Percentiles rank a stretch among this genome's conserved stretches.
Evolutionary conservation across 1,139 yeast species (phyloP).

Genomic region (Torulaspora pretoriensis): DNA sequence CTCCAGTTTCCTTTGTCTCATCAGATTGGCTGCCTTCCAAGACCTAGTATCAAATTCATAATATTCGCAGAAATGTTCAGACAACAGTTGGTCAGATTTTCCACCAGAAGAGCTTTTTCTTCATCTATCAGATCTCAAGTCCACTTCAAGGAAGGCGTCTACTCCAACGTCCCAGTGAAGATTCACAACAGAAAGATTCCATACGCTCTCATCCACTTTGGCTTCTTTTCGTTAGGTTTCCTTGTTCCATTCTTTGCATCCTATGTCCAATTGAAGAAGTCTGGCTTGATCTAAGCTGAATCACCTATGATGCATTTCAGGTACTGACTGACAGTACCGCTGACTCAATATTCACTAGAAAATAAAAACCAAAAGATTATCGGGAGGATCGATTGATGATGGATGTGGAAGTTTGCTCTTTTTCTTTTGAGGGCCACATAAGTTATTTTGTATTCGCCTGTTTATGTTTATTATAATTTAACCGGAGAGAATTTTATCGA

Average conservation of each 20-base stretch:
- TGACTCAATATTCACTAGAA: constrained; percentile 10
- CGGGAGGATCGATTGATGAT: constrained; percentile 1
- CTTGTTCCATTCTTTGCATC: constrained; percentile 66
- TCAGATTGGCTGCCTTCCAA: neutral
- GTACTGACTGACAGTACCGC: constrained; percentile 5
- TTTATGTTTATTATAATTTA: constrained; percentile 8
- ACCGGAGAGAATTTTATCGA: constrained; percentile 6
- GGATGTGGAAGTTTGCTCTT: neutral
- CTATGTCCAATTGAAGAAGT: constrained; percentile 69
- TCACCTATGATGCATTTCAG: neutral
- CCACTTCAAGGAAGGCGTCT: constrained; percentile 76
- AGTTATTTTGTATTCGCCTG: constrained; percentile 10
- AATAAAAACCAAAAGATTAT: neutral
- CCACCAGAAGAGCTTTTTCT: constrained; percentile 37
- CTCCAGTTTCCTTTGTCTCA: neutral
- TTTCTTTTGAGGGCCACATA: constrained; percentile 6
- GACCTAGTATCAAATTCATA: neutral
- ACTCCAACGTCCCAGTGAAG: constrained; percentile 90
- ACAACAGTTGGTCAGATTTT: constrained; percentile 31
- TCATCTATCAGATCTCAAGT: constrained; percentile 35
- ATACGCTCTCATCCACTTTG: constrained; percentile 73
- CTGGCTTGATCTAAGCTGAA: constrained; percentile 50
- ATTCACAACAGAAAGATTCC: constrained; percentile 91
- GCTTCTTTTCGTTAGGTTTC: constrained; percentile 62
- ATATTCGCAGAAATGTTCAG: constrained; percentile 30